Evolutionary conservation across 495 filamentous ascomycete genomes (phyloP).

Genomic region (Daldinia loculata): DNA sequence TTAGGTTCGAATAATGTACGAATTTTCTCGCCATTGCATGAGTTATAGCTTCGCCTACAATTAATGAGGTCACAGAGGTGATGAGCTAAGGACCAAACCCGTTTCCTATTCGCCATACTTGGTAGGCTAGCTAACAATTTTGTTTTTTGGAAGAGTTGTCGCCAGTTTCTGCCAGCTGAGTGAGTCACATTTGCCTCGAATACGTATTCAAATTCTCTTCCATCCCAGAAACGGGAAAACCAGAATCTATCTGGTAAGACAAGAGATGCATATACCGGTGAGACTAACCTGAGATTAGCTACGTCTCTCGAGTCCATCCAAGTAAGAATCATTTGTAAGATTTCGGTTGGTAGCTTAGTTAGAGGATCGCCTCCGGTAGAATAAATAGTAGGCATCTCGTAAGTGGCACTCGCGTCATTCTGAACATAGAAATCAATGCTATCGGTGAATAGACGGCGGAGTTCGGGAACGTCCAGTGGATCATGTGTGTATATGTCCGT

Average conservation of each 20-base stretch:
- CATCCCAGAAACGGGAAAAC: neutral
- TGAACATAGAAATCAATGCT: neutral
- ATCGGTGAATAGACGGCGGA: neutral
- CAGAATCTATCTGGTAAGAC: neutral
- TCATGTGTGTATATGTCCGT: neutral
- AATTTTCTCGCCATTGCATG: neutral
- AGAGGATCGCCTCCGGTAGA: neutral
- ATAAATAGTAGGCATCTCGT: neutral
- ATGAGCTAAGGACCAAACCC: neutral
- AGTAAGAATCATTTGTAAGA: neutral
- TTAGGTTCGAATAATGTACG: neutral
- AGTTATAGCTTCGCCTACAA: neutral
- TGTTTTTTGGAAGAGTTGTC: neutral
- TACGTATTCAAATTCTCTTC: neutral
- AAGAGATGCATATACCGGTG: neutral
- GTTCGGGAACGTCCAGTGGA: neutral
- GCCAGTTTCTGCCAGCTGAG: neutral
- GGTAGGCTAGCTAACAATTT: neutral
- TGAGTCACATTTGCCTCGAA: neutral
- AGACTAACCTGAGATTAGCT: neutral
- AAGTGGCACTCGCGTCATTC: neutral
- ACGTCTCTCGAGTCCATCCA: constrained; percentile 3
- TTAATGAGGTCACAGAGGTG: neutral
- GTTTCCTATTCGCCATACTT: neutral
- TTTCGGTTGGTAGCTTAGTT: neutral